These are phyloP conservation scores for Chrysochromulina tobinii DNA, from an alignment of 78 protist species.

Conservation along the genomic window DNA sequence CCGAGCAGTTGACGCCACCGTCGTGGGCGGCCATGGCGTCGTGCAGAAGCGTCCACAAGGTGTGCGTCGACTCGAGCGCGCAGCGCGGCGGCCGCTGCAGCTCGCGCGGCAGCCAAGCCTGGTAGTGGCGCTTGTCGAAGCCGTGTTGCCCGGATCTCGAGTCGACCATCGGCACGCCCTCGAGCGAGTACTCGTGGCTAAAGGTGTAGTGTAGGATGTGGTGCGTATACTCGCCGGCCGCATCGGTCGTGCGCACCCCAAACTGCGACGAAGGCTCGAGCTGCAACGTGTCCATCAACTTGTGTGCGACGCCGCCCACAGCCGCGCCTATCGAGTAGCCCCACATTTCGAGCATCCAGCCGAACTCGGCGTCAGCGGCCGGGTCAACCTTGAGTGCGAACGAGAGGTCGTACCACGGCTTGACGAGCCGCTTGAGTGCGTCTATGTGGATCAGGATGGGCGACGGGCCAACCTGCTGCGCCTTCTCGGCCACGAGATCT, in stretches of 20 bases:
- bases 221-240: not conserved
- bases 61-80: not conserved
- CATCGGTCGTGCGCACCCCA: not conserved
- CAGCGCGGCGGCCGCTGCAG: constrained; percentile 1
- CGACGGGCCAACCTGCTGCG: not conserved
- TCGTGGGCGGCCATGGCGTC: not conserved
- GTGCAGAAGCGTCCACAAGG: not conserved
- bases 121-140: constrained; percentile 7
- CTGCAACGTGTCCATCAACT: not conserved
- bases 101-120: not conserved
- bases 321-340: not conserved
- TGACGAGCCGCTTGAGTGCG: not conserved
- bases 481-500: not conserved
- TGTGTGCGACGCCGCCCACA: not conserved
- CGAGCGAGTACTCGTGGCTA: not conserved
- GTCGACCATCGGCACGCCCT: not conserved
- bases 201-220: not conserved
- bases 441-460: not conserved
- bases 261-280: not conserved
- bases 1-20: no score
- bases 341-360: constrained; percentile 22
- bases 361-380: not conserved
- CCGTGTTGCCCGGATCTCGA: not conserved
- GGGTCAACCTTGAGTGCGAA: not conserved
- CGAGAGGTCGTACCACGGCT: not conserved